A percentile compares a stretch with the other conserved stretches of the same genome.
phyloP scores from a whole-genome alignment of 108 stramenopile genomes.

The Nitzschia sp. region DNA sequence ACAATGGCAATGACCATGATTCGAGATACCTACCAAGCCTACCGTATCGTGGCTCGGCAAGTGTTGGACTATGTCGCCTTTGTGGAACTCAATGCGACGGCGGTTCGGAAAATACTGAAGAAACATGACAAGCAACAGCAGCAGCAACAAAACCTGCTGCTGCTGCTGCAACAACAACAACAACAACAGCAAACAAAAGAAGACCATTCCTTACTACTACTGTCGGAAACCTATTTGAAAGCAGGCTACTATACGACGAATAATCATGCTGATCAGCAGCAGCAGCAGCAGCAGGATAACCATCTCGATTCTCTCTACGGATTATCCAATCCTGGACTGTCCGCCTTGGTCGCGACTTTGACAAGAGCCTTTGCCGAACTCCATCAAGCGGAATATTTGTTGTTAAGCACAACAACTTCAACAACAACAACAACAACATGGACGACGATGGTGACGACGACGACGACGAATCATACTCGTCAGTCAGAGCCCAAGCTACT shows the following conservation, averaged over 20 bases:
- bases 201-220: neutral
- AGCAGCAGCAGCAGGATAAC: too few relatives aligned
- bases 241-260: too few relatives aligned
- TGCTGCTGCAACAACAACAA: neutral
- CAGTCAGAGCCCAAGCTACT: too few relatives aligned
- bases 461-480: too few relatives aligned
- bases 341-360: constrained; percentile 38
- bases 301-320: constrained; percentile 28
- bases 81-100: constrained; percentile 53
- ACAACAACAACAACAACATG: too few relatives aligned
- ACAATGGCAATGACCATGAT: neutral
- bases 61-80: constrained; percentile 6
- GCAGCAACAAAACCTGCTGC: neutral
- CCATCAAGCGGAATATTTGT: constrained; percentile 26
- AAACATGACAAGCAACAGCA: constrained; percentile 76
- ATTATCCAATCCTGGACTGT: constrained; percentile 31
- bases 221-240: too few relatives aligned
- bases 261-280: too few relatives aligned
- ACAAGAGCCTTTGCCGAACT: constrained; percentile 32
- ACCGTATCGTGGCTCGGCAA: neutral
- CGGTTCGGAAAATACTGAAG: constrained; percentile 78
- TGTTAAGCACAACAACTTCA: too few relatives aligned
- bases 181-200: too few relatives aligned
- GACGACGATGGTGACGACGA: too few relatives aligned
- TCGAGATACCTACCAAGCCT: neutral